phyloP scores from a whole-genome alignment of 1,139 yeast species.

The Protomyces inouyei region DNA sequence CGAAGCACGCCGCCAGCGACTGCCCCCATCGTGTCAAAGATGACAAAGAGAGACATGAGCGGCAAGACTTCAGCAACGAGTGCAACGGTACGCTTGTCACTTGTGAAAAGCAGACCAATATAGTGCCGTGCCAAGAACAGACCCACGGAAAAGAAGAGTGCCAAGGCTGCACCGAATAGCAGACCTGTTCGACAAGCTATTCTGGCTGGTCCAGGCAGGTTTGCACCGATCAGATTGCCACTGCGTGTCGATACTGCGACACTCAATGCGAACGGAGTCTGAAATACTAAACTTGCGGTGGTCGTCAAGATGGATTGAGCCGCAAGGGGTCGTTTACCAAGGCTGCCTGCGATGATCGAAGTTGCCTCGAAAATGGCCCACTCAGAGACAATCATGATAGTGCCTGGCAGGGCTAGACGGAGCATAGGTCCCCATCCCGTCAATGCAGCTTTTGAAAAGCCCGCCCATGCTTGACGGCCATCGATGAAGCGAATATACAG shows the following conservation, averaged over 20 bases:
- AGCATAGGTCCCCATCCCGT: slow-evolving; percentile 61
- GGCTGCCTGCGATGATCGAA: slow-evolving; percentile 63
- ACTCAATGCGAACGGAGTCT: slow-evolving; percentile 83
- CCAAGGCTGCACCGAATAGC: slow-evolving; percentile 6
- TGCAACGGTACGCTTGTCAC: slow-evolving; percentile 58
- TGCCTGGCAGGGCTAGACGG: slow-evolving; percentile 69
- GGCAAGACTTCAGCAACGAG: slow-evolving; percentile 57
- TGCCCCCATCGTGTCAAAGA: slow-evolving; percentile 74
- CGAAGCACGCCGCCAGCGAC: slow-evolving; percentile 78
- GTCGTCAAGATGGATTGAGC: slow-evolving; percentile 85
- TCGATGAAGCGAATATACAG: slow-evolving; percentile 52
- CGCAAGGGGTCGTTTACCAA: slow-evolving; percentile 76
- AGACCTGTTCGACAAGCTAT: slow-evolving; percentile 29
- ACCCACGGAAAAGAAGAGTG: neutral
- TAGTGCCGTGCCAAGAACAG: slow-evolving; percentile 48
- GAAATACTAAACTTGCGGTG: slow-evolving; percentile 68
- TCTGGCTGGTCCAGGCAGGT: slow-evolving; percentile 57
- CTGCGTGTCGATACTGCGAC: slow-evolving; percentile 82
- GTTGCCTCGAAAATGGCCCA: slow-evolving; percentile 75
- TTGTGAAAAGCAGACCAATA: slow-evolving; percentile 64
- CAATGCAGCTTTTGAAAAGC: slow-evolving; percentile 48
- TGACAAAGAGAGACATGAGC: slow-evolving; percentile 61
- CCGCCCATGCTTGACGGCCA: slow-evolving; percentile 71
- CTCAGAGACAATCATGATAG: slow-evolving; percentile 80
- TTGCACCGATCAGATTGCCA: slow-evolving; percentile 81